These are phyloP conservation scores for Babesia ovis DNA, from an alignment of 169 alveolate genomes.

Conservation along the genomic window DNA sequence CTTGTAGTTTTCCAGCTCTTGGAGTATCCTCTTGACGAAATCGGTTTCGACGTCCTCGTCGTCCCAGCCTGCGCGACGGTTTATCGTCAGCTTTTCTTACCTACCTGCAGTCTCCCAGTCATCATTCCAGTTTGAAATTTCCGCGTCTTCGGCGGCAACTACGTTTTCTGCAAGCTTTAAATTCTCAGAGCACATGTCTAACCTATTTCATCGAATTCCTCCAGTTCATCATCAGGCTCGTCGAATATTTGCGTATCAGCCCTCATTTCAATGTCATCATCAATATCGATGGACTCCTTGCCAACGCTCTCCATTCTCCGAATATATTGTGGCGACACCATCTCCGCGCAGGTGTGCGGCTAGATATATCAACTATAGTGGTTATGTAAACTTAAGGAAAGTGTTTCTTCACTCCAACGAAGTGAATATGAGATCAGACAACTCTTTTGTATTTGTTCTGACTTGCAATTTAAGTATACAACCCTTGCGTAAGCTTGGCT, in stretches of 20 bases:
- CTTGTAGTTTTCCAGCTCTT: slow-evolving; percentile 65
- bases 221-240: slow-evolving; percentile 70
- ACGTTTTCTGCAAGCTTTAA: slow-evolving; percentile 40
- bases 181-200: background rate
- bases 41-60: slow-evolving; percentile 68
- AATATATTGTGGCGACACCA: background rate
- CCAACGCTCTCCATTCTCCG: slow-evolving; percentile 12
- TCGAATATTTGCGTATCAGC: slow-evolving; percentile 60
- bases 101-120: slow-evolving; percentile 72
- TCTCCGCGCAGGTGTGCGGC: slow-evolving; percentile 18
- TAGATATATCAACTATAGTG: background rate
- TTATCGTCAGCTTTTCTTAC: background rate
- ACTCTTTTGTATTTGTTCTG: slow-evolving; percentile 13
- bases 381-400: background rate
- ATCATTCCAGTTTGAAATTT: slow-evolving; percentile 66
- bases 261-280: slow-evolving; percentile 38
- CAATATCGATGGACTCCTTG: slow-evolving; percentile 20
- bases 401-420: slow-evolving; percentile 39
- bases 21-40: slow-evolving; percentile 62
- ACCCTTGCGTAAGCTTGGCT: slow-evolving; percentile 17
- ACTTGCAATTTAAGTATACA: slow-evolving; percentile 61
- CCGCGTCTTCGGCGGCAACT: slow-evolving; percentile 67
- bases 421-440: slow-evolving; percentile 28
- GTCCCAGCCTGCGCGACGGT: slow-evolving; percentile 62
- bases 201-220: slow-evolving; percentile 70